Evolutionary conservation across 2,329 filamentous ascomycete genomes (phyloP).

Genomic region (Annulohypoxylon truncatum): DNA sequence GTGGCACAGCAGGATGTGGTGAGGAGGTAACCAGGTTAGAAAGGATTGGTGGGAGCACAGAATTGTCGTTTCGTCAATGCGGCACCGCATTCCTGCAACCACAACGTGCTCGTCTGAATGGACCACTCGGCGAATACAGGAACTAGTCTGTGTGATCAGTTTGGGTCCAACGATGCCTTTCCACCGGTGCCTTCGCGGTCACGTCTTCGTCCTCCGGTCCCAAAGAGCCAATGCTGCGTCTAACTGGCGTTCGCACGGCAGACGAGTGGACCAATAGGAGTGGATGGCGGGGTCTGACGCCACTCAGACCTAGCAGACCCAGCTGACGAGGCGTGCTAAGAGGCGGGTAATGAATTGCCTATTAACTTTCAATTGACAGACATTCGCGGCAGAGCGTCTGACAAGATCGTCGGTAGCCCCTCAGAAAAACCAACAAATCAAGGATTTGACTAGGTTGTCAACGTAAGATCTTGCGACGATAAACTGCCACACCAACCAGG

Average conservation of each 20-base stretch:
- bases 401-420: constrained; percentile 41
- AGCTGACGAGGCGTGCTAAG: constrained; percentile 19
- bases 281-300: neutral
- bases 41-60: constrained; percentile 6
- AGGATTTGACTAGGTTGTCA: neutral
- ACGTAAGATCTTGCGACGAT: constrained; percentile 12
- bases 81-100: constrained; percentile 32
- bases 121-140: constrained; percentile 36
- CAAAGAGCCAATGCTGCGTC: constrained; percentile 4
- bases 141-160: neutral
- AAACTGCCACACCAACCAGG: neutral
- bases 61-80: constrained; percentile 14
- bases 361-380: constrained; percentile 3
- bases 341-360: constrained; percentile 1
- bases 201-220: constrained; percentile 4
- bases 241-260: constrained; percentile 12
- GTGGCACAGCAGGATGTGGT: constrained; percentile 21
- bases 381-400: constrained; percentile 28
- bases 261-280: constrained; percentile 22
- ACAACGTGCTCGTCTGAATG: constrained; percentile 25
- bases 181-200: constrained; percentile 19
- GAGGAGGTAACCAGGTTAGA: constrained; percentile 3
- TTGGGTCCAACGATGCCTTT: constrained; percentile 22
- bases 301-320: constrained; percentile 1
- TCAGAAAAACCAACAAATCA: constrained; percentile 26